Percentiles rank a stretch among this genome's conserved stretches.
Evolutionary conservation across 208 protist species (phyloP).

Genomic region (Leishmania guyanensis): DNA sequence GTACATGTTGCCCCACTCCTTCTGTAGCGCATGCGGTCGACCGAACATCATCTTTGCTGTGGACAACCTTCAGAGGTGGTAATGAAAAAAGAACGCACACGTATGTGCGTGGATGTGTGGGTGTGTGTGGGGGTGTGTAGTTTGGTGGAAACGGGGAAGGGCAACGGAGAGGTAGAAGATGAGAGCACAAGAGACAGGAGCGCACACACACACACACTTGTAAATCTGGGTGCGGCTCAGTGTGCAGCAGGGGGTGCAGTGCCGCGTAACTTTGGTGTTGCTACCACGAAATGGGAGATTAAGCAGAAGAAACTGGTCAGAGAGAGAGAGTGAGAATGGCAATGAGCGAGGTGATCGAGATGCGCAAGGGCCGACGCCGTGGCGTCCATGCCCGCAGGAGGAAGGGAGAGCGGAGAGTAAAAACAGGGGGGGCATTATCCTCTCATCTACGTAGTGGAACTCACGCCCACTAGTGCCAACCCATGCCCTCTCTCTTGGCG

Average conservation of each 20-base stretch:
- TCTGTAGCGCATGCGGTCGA: conserved; percentile 59
- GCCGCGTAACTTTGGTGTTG: not conserved
- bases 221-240: not conserved
- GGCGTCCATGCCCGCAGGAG: not conserved
- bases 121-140: not conserved
- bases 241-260: too few species aligned
- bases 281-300: not conserved
- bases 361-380: not conserved
- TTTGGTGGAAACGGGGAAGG: too few species aligned
- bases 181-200: not conserved
- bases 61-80: not conserved
- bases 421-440: not conserved
- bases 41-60: conserved; percentile 65
- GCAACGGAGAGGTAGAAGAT: not conserved
- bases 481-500: not conserved
- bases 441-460: not conserved
- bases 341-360: not conserved
- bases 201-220: not conserved
- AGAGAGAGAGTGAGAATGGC: not conserved
- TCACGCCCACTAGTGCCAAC: not conserved
- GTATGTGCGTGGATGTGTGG: not conserved
- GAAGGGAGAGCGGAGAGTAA: not conserved
- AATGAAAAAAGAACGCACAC: not conserved
- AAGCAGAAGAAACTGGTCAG: not conserved
- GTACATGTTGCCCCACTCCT: conserved; percentile 85